A percentile compares a stretch with the other conserved stretches of the same genome.
Evolutionary conservation across 2,329 filamentous ascomycete genomes (phyloP).

Genomic region (Aspergillus pseudoterreus): DNA sequence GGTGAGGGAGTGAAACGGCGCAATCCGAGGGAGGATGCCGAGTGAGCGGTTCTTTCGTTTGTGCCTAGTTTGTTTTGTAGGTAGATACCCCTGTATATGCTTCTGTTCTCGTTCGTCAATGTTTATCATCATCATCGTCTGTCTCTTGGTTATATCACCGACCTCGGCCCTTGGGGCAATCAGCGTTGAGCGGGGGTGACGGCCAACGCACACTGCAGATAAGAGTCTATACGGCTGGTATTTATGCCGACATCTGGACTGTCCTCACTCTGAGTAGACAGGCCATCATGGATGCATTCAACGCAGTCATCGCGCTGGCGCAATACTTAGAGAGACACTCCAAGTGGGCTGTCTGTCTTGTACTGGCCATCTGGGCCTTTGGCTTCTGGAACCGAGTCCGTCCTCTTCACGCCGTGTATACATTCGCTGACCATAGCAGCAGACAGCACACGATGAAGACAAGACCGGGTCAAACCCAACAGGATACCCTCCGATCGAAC

Average conservation of each 20-base stretch:
- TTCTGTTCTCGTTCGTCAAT: not conserved
- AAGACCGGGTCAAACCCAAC: not conserved
- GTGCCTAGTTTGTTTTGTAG: not conserved
- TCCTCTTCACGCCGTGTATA: not conserved
- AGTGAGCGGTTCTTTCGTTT: not conserved
- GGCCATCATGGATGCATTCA: not conserved
- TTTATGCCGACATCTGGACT: too few species aligned
- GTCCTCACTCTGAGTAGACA: too few species aligned
- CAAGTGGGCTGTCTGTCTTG: not conserved
- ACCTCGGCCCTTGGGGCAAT: conserved; percentile 12
- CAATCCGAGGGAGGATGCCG: not conserved
- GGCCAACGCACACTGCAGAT: conserved; percentile 9
- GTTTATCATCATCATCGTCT: not conserved
- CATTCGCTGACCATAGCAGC: not conserved
- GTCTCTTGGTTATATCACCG: not conserved
- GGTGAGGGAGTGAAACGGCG: conserved; percentile 8
- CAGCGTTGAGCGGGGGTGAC: conserved; percentile 10
- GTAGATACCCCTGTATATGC: conserved; percentile 17
- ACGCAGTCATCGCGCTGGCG: not conserved
- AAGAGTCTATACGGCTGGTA: too few species aligned
- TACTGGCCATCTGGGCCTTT: conserved; percentile 7
- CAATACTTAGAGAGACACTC: conserved; percentile 5
- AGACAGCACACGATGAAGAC: not conserved
- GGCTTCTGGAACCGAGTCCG: conserved; percentile 12
- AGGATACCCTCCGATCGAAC: conserved; percentile 29